Percentiles rank a stretch among this genome's conserved stretches.
Conservation (phyloP, 164 flowering plant genomes). For the Umbellularia californica region DNA sequence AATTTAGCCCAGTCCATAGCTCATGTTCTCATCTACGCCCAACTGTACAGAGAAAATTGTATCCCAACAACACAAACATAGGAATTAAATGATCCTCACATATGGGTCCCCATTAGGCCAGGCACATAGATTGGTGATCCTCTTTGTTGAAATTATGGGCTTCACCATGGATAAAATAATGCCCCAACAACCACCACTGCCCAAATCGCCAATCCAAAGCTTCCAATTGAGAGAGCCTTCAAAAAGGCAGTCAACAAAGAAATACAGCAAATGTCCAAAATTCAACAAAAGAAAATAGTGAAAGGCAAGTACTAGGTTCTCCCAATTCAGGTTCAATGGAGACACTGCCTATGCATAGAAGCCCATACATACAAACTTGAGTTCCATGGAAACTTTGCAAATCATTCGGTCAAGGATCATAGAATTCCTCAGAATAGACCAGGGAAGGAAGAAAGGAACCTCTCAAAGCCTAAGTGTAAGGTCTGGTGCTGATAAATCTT, state of each 20-base stretch:
- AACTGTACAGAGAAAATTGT: not conserved
- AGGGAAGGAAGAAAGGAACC: conserved; percentile 4
- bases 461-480: conserved; percentile 62
- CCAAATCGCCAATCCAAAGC: not conserved
- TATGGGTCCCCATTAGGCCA: not conserved
- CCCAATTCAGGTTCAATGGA: not conserved
- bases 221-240: too few species aligned
- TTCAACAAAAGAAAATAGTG: not conserved
- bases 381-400: not conserved
- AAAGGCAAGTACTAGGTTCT: not conserved
- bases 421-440: not conserved
- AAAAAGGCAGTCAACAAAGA: not conserved
- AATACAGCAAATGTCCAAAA: not conserved
- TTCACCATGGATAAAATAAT: not conserved
- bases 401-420: not conserved
- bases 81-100: not conserved
- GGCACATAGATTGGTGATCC: not conserved
- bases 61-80: not conserved
- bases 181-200: not conserved
- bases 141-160: not conserved
- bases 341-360: not conserved
- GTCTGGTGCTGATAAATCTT: conserved; percentile 49
- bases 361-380: not conserved
- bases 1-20: not conserved
- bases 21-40: not conserved